Conservation (phyloP, 805 yeast genomes). For the Candida adriatica region DNA sequence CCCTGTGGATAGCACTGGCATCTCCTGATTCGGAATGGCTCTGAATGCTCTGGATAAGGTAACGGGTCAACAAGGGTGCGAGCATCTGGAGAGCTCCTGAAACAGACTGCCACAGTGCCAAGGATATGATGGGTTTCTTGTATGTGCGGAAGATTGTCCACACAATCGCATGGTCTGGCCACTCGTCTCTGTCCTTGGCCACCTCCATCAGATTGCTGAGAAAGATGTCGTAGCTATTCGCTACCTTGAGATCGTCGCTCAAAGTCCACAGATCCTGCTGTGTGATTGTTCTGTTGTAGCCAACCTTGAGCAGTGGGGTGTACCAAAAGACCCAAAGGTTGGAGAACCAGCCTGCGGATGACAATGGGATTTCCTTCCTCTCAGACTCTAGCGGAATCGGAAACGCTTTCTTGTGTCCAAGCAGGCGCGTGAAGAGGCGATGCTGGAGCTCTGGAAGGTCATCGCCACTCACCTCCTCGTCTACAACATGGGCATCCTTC, state of each 20-base stretch:
- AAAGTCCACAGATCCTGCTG: constrained; percentile 52
- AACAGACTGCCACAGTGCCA: not conserved
- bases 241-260: constrained; percentile 31
- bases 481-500: too few relatives aligned
- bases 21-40: not conserved
- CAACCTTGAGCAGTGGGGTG: constrained; percentile 49
- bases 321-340: constrained; percentile 57
- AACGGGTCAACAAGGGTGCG: constrained; percentile 46
- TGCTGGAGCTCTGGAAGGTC: constrained; percentile 1
- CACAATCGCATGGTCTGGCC: constrained; percentile 19
- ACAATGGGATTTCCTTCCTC: constrained; percentile 36
- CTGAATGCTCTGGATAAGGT: constrained; percentile 31
- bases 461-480: constrained; percentile 3
- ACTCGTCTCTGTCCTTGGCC: constrained; percentile 22
- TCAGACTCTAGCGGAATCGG: constrained; percentile 43
- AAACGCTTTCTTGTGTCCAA: constrained; percentile 28
- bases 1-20: constrained; percentile 35
- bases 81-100: not conserved
- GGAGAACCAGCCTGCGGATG: constrained; percentile 29
- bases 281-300: constrained; percentile 62
- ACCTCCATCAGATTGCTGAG: constrained; percentile 24
- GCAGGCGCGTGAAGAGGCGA: constrained; percentile 3
- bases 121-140: not conserved
- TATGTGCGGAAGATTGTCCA: constrained; percentile 25
- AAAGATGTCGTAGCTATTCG: constrained; percentile 31